phyloP scores from a whole-genome alignment of 129 eudicot genomes.

The Deinandra increscens region DNA sequence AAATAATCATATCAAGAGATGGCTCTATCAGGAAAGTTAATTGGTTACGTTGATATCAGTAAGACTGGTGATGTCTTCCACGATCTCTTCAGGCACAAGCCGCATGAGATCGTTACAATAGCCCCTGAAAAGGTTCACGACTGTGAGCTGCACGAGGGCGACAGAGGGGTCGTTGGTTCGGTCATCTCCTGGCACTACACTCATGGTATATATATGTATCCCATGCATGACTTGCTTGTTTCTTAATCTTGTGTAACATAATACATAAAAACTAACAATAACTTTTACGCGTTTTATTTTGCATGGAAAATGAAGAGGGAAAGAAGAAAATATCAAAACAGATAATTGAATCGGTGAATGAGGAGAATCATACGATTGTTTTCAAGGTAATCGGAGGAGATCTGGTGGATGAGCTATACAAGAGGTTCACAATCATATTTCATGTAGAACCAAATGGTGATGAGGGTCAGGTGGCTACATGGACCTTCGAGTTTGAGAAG shows the following conservation, averaged over 20 bases:
- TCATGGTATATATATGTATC: conserved; percentile 24
- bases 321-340: conserved; percentile 31
- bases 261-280: background rate
- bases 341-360: conserved; percentile 31
- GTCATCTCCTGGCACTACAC: conserved; percentile 30
- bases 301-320: conserved; percentile 17
- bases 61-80: conserved; percentile 37
- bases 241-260: background rate
- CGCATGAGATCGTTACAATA: conserved; percentile 20
- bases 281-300: background rate
- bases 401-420: conserved; percentile 34
- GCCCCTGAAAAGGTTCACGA: conserved; percentile 33
- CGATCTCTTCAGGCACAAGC: conserved; percentile 35
- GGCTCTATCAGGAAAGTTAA: conserved; percentile 23
- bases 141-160: conserved; percentile 34
- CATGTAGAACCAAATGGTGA: conserved; percentile 39
- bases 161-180: conserved; percentile 33
- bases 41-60: conserved; percentile 23
- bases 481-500: conserved; percentile 42
- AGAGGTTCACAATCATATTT: conserved; percentile 20
- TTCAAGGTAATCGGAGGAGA: conserved; percentile 58
- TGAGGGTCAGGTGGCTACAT: conserved; percentile 24
- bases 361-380: conserved; percentile 26
- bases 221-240: background rate
- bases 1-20: background rate